Base-by-base conservation (phyloP, 1,284 basidiomycete species). In the Trametes hirsuta region DNA sequence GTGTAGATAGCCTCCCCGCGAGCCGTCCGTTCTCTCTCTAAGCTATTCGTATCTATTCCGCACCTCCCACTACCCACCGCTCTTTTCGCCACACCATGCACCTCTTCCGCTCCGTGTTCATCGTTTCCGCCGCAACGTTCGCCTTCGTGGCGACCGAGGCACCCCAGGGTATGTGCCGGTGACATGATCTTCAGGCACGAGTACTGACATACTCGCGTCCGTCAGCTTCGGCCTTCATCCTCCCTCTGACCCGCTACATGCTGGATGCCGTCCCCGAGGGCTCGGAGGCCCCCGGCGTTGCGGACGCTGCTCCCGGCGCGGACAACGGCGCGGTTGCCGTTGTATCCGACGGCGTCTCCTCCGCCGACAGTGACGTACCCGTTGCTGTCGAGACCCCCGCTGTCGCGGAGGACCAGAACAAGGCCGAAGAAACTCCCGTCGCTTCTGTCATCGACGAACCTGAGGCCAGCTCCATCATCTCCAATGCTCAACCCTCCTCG, bases 41-140 rank as follows among this genome's bases (percentile, higher is more conserved):
- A 62, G 48, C 54, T 62, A 65, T 65, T 62, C 63, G 55, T 65
- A 65, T 58, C 58, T 63, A 57, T 62, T 58, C 53, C 54, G 30
- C 30, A 30, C 30, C 30, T 22, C 47, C 55, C 30, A 37, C 39
- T 22, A 1, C 36, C 51, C 35, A 24, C 36, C 58, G 37, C 50
- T 53, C 52, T 42, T 62, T 58, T 55, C 22, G 6, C n/a, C 42
- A 36, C 47, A 44, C 53, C 47, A 65, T 65, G 64, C 59, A 61
- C 47, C 49, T 58, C 55, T 65, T 61, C 55, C 64, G 64, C 50
- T 37, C 64, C 24, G 55, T 61, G 30, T 65, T 62, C 58, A 53
- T 62, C 53, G 6, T 65, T 24, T 49, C 55, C 25, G 40, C 45
- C 21, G 45, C 55, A 24, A 51, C 55, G n/a, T 15, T 65, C 22